These are phyloP conservation scores for Verticillium alfalfae DNA, from an alignment of 2,329 filamentous ascomycete species.

Conservation along the genomic window DNA sequence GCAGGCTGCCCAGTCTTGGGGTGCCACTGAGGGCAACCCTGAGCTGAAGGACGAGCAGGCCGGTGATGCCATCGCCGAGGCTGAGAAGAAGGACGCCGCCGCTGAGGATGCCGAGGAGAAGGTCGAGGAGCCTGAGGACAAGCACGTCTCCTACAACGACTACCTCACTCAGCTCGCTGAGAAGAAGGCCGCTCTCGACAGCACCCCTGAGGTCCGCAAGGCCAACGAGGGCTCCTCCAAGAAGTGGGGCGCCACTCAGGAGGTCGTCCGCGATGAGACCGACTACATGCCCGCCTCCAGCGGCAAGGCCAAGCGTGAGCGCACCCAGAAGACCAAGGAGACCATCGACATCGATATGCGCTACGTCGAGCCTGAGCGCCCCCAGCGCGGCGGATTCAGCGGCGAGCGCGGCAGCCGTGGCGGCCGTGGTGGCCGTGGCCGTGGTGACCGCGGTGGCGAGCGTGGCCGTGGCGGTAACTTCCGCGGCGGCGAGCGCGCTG, in stretches of 20 bases:
- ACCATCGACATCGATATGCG: constrained; percentile 83
- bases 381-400: constrained; percentile 47
- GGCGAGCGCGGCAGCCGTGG: constrained; percentile 47
- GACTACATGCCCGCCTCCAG: constrained; percentile 70
- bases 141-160: constrained; percentile 82
- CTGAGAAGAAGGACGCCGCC: constrained; percentile 69
- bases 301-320: constrained; percentile 79
- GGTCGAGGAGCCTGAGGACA: constrained; percentile 75
- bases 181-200: constrained; percentile 71
- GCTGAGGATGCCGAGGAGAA: constrained; percentile 48
- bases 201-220: constrained; percentile 67
- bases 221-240: constrained; percentile 92
- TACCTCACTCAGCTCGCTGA: constrained; percentile 70
- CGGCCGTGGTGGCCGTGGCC: constrained; percentile 39
- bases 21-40: constrained; percentile 71
- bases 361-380: constrained; percentile 65
- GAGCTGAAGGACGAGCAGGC: constrained; percentile 90
- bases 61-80: constrained; percentile 81
- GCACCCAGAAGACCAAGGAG: constrained; percentile 89
- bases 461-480: constrained; percentile 31
- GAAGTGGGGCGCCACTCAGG: constrained; percentile 87
- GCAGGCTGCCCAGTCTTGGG: constrained; percentile 87
- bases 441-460: constrained; percentile 40
- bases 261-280: constrained; percentile 59
- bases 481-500: constrained; percentile 34